Evolutionary conservation across 2,329 filamentous ascomycete species (phyloP).

Genomic region (Trichothecium roseum): DNA sequence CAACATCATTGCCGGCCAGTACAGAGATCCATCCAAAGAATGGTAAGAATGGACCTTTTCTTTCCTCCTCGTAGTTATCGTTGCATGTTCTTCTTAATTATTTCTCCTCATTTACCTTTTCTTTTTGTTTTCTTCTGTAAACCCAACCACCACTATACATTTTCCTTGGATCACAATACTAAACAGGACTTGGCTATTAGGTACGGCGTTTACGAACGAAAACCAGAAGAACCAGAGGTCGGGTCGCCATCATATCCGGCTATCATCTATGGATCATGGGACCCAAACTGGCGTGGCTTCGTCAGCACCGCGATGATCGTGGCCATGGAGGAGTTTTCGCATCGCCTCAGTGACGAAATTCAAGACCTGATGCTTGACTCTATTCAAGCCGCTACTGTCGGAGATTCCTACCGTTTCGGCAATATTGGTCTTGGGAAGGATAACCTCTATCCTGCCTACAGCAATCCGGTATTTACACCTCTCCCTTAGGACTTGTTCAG

Average conservation of each 20-base stretch:
- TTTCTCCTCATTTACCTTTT: no score
- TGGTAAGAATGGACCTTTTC: no score
- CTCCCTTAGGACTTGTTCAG: no score
- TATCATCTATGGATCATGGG: constrained; percentile 46
- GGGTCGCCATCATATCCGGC: constrained; percentile 28
- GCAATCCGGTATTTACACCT: constrained; percentile 32
- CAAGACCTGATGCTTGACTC: constrained; percentile 39
- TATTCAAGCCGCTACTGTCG: constrained; percentile 42
- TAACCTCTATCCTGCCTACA: constrained; percentile 53
- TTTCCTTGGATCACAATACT: no score
- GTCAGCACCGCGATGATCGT: constrained; percentile 49
- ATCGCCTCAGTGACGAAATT: constrained; percentile 27
- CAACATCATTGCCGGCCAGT: constrained; percentile 42
- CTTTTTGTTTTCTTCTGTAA: no score
- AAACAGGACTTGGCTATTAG: no score
- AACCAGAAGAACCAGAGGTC: constrained; percentile 47
- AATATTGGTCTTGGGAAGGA: constrained; percentile 40
- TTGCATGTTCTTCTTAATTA: no score
- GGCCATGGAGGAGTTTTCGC: constrained; percentile 45
- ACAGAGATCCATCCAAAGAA: constrained; percentile 37
- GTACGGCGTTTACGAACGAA: constrained; percentile 41
- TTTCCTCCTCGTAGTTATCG: no score
- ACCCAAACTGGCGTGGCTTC: constrained; percentile 56
- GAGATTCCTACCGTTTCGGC: constrained; percentile 52
- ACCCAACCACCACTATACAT: no score